These are phyloP conservation scores for Ceratobasidium sp. DNA, from an alignment of 1,284 basidiomycete species.

Conservation along the genomic window DNA sequence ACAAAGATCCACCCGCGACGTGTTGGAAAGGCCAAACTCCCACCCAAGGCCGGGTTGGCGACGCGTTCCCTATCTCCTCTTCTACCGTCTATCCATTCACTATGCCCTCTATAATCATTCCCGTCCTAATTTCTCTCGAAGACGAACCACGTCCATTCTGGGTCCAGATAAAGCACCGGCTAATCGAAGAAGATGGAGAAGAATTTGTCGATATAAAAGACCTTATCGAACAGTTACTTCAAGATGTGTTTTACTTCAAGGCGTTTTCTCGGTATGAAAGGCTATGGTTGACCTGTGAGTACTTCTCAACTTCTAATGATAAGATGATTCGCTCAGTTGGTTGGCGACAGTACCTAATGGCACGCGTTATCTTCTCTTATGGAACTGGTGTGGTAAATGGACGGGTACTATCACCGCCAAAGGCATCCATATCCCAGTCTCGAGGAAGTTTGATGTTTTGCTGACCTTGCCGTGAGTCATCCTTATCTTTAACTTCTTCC, in stretches of 20 bases:
- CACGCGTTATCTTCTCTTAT: background rate
- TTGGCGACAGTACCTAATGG: background rate
- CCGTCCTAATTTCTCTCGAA: background rate
- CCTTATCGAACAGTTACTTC: conserved; percentile 6
- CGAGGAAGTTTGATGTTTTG: background rate
- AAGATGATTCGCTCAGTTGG: background rate
- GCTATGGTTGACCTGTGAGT: background rate
- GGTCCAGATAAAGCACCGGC: background rate
- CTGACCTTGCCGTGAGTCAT: conserved; percentile 17
- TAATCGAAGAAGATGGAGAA: background rate
- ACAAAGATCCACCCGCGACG: background rate
- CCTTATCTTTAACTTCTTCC: background rate
- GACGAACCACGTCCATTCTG: background rate
- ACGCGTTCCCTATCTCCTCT: background rate
- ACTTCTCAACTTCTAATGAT: background rate
- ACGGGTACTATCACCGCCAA: conserved; percentile 12
- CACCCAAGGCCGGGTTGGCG: background rate
- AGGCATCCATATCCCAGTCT: background rate
- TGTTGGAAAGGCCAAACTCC: background rate
- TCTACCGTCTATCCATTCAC: background rate
- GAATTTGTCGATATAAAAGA: conserved; percentile 16
- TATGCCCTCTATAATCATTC: conserved; percentile 10
- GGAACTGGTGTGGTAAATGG: conserved; percentile 22
- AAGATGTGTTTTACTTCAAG: conserved; percentile 13
- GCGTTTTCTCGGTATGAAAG: background rate